Evolutionary conservation across 768 basidiomycete genomes (phyloP).

Genomic region (Trametes cubensis): DNA sequence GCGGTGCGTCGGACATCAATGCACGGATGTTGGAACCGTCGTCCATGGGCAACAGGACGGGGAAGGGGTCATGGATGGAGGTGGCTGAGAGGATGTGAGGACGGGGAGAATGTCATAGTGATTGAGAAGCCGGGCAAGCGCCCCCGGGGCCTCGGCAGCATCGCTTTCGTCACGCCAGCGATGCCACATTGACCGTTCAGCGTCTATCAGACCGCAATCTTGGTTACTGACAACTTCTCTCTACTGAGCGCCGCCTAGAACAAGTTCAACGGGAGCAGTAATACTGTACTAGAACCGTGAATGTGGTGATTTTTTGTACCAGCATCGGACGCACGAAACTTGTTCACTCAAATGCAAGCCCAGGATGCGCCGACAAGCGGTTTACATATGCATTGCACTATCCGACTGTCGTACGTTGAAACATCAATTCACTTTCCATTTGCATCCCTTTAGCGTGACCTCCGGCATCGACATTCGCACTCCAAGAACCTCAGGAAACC

Average conservation of each 20-base stretch:
- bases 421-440: neutral
- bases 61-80: conserved; percentile 4
- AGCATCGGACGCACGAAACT: no score
- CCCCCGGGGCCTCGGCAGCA: neutral
- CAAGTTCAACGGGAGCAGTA: no score
- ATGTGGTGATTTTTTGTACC: no score
- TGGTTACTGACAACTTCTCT: no score
- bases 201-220: neutral
- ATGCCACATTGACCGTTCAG: neutral
- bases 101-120: neutral
- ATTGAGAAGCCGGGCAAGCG: neutral
- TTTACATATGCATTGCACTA: no score
- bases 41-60: neutral
- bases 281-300: no score
- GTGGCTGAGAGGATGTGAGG: neutral
- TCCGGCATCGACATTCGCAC: neutral
- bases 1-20: neutral
- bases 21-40: neutral
- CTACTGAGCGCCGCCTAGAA: neutral
- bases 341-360: no score
- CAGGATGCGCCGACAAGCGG: no score
- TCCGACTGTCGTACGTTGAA: neutral
- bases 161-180: neutral
- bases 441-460: neutral
- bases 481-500: neutral